These are phyloP conservation scores for Senna siamea DNA, from an alignment of 306 rosid genomes.

Conservation along the genomic window DNA sequence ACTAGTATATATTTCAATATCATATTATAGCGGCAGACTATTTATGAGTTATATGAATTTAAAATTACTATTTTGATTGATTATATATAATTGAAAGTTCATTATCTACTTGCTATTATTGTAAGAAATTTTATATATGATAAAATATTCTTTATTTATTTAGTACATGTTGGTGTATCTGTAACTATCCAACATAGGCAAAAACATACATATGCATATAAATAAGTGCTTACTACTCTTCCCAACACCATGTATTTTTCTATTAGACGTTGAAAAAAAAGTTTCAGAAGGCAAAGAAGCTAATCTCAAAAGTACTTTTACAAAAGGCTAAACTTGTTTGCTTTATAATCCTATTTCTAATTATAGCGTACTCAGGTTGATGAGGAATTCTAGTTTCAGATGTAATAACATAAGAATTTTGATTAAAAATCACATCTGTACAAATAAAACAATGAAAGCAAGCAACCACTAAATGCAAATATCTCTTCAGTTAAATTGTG, in stretches of 20 bases:
- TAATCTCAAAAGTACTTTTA: not conserved
- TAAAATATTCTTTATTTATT: too few relatives aligned
- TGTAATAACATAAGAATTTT: not conserved
- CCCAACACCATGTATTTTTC: not conserved
- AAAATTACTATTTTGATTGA: too few relatives aligned
- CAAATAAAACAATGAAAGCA: not conserved
- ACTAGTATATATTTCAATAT: too few relatives aligned
- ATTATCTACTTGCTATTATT: too few relatives aligned
- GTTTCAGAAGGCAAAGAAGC: not conserved
- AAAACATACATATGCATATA: not conserved
- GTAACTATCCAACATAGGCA: too few relatives aligned
- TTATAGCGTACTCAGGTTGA: constrained; percentile 5
- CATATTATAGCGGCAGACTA: too few relatives aligned
- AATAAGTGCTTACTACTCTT: not conserved
- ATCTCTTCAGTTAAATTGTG: not conserved
- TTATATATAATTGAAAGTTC: too few relatives aligned
- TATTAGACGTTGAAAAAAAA: not conserved
- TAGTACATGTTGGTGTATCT: too few relatives aligned
- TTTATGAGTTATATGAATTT: too few relatives aligned
- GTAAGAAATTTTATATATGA: too few relatives aligned
- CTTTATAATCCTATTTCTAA: not conserved
- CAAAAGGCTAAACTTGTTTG: not conserved
- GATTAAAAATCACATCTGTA: not conserved
- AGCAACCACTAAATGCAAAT: not conserved
- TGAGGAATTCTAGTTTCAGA: not conserved